Conservation (phyloP, 768 basidiomycete genomes). For the Tylopilus plumbeoviolaceoides region DNA sequence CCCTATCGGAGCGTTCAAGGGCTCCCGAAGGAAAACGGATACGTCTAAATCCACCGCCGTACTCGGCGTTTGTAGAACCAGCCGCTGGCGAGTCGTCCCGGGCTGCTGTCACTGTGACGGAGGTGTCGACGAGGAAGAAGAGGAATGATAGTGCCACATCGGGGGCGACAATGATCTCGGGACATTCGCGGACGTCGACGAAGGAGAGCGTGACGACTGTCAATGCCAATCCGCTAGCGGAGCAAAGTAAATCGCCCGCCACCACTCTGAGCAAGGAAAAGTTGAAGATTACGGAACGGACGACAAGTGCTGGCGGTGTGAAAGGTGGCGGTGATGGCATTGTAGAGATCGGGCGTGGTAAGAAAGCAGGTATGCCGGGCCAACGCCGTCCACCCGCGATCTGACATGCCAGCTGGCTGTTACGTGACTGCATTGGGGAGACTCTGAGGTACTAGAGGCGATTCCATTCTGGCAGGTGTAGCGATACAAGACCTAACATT, state of each 20-base stretch:
- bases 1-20: not conserved
- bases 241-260: not conserved
- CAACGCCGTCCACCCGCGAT: too few relatives aligned
- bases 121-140: not conserved
- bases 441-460: too few relatives aligned
- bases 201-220: not conserved
- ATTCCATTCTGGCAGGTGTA: too few relatives aligned
- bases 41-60: conserved; percentile 29
- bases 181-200: conserved; percentile 6
- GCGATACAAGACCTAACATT: too few relatives aligned
- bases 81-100: not conserved
- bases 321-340: not conserved
- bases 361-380: too few relatives aligned
- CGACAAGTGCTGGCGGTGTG: not conserved
- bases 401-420: too few relatives aligned
- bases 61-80: conserved; percentile 8
- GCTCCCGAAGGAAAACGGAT: conserved; percentile 6
- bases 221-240: not conserved
- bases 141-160: conserved; percentile 5
- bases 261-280: not conserved
- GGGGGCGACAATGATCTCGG: conserved; percentile 7
- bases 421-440: too few relatives aligned
- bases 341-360: not conserved
- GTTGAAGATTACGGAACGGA: not conserved
- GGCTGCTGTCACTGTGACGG: not conserved